Base-by-base conservation (phyloP, 2,329 filamentous ascomycete species). In the Pseudogymnoascus pannorum region DNA sequence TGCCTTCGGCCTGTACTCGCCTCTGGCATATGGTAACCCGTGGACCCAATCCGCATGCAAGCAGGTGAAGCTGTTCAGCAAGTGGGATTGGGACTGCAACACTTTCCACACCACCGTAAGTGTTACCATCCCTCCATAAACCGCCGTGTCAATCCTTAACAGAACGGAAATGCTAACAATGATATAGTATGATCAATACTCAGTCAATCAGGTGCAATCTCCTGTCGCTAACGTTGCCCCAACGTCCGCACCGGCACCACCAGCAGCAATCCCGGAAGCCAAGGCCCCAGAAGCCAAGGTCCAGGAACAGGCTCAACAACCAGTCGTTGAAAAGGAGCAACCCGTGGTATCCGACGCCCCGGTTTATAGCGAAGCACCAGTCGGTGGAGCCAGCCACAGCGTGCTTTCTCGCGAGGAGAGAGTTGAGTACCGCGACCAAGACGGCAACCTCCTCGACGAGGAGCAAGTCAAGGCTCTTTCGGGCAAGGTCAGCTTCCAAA, bases 61-160 rank as follows among this genome's bases (percentile, higher is more conserved):
- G 68, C 86, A 85, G 61, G 87, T 94, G 64, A 97, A 97, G 80
- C 79, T 99, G 11, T 87, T 97, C 72, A 79, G 82, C 62, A 87
- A 86, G 1, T 99, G 94, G 94, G 94, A 99, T 73, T 99, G 93
- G 83, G 94, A 99, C 75, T 99, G 94, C 83, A 96, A 96, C 75
- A 92, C 84, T 63, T 99, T 99, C 79, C 80, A 88, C 68, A 87
- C 87, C 66, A 86, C 86, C 72, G 92, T 97, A 86, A 89, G 90
- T 87, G 59, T 60, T 54, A 38, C 11, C 44, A 40, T 62, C 61
- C 59, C 60, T 65, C 18, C 14, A 18, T 6, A 24, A n/a, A 9
- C 5, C 20, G 40, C 40, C 5, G 40, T 44, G 40, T n/a, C 12
- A 9, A 44, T 12, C 18, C 1, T 29, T 16, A 16, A 16, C 8